phyloP scores from a whole-genome alignment of 345 rosid genomes.

The Eucalyptus curtisii region DNA sequence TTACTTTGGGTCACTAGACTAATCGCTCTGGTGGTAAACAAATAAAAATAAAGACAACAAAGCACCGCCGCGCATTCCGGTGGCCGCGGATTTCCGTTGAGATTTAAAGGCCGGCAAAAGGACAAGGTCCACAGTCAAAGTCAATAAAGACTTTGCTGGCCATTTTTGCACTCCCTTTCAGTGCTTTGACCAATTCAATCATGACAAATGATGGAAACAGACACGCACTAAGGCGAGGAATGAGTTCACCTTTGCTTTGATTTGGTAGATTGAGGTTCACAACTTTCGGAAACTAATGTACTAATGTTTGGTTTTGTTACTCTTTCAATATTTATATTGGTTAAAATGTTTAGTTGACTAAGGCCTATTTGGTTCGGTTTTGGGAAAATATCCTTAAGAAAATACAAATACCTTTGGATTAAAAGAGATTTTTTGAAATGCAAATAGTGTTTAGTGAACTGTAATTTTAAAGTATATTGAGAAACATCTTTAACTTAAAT shows the following conservation, averaged over 20 bases:
- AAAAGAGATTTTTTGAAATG: accelerated
- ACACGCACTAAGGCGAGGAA: background rate
- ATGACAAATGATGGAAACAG: background rate
- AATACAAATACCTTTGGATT: too few relatives aligned
- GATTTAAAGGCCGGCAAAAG: background rate
- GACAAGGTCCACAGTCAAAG: background rate
- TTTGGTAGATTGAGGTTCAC: background rate
- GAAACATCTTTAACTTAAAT: too few relatives aligned
- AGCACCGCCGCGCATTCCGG: background rate
- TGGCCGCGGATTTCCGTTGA: background rate
- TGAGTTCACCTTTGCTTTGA: background rate
- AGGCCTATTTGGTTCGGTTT: accelerated
- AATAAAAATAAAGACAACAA: background rate
- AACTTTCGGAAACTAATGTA: background rate
- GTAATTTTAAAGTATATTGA: too few relatives aligned
- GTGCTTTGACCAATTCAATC: background rate
- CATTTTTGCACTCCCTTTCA: background rate
- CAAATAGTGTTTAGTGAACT: too few relatives aligned
- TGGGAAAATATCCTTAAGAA: too few relatives aligned
- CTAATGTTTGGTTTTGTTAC: background rate
- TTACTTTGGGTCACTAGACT: background rate
- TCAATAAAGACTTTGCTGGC: background rate
- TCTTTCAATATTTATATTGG: too few relatives aligned
- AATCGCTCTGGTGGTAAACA: background rate
- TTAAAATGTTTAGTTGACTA: too few relatives aligned